Conservation (phyloP, 805 yeast genomes). For the Candida orba region DNA sequence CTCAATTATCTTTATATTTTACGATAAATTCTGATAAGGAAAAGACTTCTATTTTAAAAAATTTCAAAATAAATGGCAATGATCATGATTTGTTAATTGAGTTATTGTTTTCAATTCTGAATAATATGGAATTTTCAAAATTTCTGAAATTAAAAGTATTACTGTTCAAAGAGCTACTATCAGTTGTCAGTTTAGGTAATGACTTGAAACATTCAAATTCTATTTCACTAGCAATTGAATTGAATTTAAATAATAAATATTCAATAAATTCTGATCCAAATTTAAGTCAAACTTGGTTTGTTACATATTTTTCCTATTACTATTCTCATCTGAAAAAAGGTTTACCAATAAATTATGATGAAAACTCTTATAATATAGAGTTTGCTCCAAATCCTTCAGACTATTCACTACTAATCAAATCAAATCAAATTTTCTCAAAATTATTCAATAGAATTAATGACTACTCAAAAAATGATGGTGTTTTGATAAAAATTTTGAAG, state of each 20-base stretch:
- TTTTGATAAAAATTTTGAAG: constrained; percentile 3
- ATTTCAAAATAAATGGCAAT: constrained; percentile 4
- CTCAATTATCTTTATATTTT: constrained; percentile 13
- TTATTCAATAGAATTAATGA: constrained; percentile 6
- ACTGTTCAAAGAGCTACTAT: constrained; percentile 7
- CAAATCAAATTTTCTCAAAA: constrained; percentile 4
- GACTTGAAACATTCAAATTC: not conserved
- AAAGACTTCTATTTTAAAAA: constrained; percentile 8
- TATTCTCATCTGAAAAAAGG: constrained; percentile 13
- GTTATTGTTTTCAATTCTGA: constrained; percentile 8
- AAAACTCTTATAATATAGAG: constrained; percentile 15
- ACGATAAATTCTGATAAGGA: constrained; percentile 12
- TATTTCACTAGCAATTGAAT: constrained; percentile 8
- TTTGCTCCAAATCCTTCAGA: not conserved
- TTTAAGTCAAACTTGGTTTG: constrained; percentile 14
- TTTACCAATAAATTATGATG: constrained; percentile 12
- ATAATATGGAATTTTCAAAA: constrained; percentile 4
- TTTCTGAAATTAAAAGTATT: constrained; percentile 8
- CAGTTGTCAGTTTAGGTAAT: constrained; percentile 10
- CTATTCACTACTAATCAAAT: constrained; percentile 4
- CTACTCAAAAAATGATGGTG: constrained; percentile 3
- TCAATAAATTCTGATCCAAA: constrained; percentile 5
- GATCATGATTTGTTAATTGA: constrained; percentile 17
- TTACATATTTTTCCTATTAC: constrained; percentile 14
- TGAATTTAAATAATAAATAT: constrained; percentile 13